These are phyloP conservation scores for Phytophthora podocarpi DNA, from an alignment of 352 stramenopile species.

Conservation along the genomic window DNA sequence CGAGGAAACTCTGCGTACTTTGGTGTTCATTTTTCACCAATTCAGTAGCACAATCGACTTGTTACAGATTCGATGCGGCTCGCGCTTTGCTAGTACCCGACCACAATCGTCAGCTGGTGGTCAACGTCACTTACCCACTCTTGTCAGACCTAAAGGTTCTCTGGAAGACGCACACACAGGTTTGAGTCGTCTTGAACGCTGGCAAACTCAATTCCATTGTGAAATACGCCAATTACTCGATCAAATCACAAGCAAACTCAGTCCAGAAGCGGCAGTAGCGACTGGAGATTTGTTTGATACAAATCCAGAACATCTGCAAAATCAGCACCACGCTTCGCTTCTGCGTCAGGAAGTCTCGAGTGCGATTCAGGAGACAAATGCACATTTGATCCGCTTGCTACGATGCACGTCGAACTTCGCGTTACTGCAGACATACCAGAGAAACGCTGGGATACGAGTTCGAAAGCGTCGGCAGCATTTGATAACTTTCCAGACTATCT, in stretches of 20 bases:
- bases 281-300: constrained; percentile 25
- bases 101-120: background rate
- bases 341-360: constrained; percentile 18
- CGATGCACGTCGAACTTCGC: constrained; percentile 25
- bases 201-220: constrained; percentile 38
- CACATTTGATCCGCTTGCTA: constrained; percentile 9
- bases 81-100: constrained; percentile 17
- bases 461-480: constrained; percentile 21
- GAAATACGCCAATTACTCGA: constrained; percentile 36
- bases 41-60: constrained; percentile 29
- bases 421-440: constrained; percentile 30
- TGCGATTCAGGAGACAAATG: constrained; percentile 12
- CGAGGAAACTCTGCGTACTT: constrained; percentile 24
- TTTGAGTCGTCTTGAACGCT: constrained; percentile 30
- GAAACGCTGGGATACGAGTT: constrained; percentile 6
- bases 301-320: constrained; percentile 27
- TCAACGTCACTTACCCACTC: background rate
- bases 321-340: constrained; percentile 20
- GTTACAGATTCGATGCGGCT: constrained; percentile 34
- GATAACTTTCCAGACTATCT: constrained; percentile 4
- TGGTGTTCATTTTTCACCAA: constrained; percentile 30
- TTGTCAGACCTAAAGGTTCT: too few relatives aligned
- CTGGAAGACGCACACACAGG: background rate
- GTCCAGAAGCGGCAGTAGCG: constrained; percentile 9
- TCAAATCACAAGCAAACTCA: constrained; percentile 18